Percentiles rank a stretch among this genome's conserved stretches.
Conservation (phyloP, 768 basidiomycete species). For the Boletus rubroflammeus region DNA sequence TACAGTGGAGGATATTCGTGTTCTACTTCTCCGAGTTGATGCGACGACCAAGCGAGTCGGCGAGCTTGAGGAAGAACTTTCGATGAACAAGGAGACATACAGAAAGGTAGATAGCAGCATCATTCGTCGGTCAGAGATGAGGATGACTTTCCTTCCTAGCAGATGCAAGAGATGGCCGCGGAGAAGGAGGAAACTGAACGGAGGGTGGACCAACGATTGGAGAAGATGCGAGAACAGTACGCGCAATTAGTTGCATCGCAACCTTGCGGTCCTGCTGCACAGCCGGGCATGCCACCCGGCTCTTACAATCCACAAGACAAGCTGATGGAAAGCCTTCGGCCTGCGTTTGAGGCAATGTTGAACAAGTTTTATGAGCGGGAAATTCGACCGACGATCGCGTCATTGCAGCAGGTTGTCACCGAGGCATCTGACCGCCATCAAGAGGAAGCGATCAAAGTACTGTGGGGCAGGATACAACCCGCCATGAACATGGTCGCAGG, state of each 20-base stretch:
- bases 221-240: constrained; percentile 17
- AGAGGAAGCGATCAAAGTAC: constrained; percentile 17
- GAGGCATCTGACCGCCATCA: constrained; percentile 20
- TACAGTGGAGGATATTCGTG: constrained; percentile 24
- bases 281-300: not conserved
- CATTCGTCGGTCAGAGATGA: not conserved
- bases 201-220: constrained; percentile 13
- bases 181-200: constrained; percentile 13
- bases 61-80: constrained; percentile 23
- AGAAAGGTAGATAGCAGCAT: constrained; percentile 13
- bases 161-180: constrained; percentile 15
- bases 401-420: constrained; percentile 8
- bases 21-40: constrained; percentile 23
- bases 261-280: not conserved
- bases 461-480: constrained; percentile 30
- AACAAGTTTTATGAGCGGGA: constrained; percentile 24
- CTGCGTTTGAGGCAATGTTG: constrained; percentile 16
- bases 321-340: constrained; percentile 20
- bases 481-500: constrained; percentile 31
- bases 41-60: constrained; percentile 18
- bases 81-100: constrained; percentile 11
- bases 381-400: constrained; percentile 18
- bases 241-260: constrained; percentile 12
- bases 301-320: constrained; percentile 2
- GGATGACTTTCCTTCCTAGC: constrained; percentile 8